These are phyloP conservation scores for Trifolium subterraneum DNA, from an alignment of 306 rosid genomes.

Conservation along the genomic window DNA sequence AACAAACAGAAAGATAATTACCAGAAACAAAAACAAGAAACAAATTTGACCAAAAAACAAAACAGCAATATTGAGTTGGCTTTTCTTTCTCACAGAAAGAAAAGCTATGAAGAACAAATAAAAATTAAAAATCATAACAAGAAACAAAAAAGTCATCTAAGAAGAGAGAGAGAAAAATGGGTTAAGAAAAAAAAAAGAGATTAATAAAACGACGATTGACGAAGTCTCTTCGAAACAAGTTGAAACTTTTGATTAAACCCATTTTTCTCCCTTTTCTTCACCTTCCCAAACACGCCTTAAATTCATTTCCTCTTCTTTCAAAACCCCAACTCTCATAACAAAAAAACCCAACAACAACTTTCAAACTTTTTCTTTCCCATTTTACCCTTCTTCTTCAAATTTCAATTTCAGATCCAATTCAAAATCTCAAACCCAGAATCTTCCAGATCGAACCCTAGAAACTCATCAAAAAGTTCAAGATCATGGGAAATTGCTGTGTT, in stretches of 20 bases:
- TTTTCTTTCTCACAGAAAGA: neutral
- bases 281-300: slow-evolving; percentile 42
- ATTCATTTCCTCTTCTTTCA: neutral
- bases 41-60: neutral
- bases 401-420: neutral
- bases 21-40: neutral
- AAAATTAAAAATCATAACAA: neutral
- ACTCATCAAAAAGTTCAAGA: too few relatives aligned
- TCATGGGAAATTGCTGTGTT: slow-evolving; percentile 87
- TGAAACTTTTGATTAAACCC: slow-evolving; percentile 3
- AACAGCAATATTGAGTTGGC: slow-evolving; percentile 28
- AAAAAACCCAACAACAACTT: neutral
- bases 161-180: neutral
- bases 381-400: neutral
- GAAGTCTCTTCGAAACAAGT: slow-evolving; percentile 44
- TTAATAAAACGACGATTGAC: slow-evolving; percentile 27
- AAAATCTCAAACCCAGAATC: slow-evolving; percentile 1
- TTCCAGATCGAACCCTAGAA: neutral
- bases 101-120: neutral
- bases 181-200: neutral
- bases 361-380: neutral
- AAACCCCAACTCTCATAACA: neutral
- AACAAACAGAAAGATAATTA: neutral
- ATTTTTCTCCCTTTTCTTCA: neutral
- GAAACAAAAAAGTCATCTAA: neutral